Percentiles rank a stretch among this genome's conserved stretches.
Evolutionary conservation across 768 basidiomycete species (phyloP).

Genomic region (Tremella yokohamensis): DNA sequence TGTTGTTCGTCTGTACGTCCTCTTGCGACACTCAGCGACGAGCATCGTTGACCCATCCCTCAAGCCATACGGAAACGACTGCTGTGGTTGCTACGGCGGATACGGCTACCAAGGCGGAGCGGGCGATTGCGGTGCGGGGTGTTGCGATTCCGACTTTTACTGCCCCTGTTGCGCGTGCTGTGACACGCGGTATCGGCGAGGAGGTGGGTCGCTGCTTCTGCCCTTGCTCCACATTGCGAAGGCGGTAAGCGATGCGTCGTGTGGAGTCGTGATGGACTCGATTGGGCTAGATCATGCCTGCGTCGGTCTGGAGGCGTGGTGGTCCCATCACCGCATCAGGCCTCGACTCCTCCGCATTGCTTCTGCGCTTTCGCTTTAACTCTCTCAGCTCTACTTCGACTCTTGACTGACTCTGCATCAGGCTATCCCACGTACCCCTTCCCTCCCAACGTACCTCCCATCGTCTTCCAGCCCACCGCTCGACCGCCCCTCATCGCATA

Average conservation of each 20-base stretch:
- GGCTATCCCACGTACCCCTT: background rate
- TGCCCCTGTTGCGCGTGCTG: conserved; percentile 1
- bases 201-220: background rate
- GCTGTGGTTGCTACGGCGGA: background rate
- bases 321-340: too few relatives aligned
- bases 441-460: background rate
- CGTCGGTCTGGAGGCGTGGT: too few relatives aligned
- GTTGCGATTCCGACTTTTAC: conserved; percentile 5
- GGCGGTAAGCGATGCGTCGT: too few relatives aligned
- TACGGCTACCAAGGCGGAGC: background rate
- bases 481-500: background rate
- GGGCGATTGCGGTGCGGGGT: background rate
- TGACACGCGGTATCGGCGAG: conserved; percentile 5
- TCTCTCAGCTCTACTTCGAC: conserved; percentile 1
- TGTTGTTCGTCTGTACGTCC: conserved; percentile 3
- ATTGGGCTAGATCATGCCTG: too few relatives aligned
- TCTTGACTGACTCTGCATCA: background rate
- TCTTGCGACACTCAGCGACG: background rate
- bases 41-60: background rate
- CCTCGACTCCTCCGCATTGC: background rate
- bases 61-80: conserved; percentile 6
- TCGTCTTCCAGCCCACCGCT: background rate
- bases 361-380: background rate
- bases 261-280: too few relatives aligned
- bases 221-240: too few relatives aligned